These are phyloP conservation scores for Ogataea hybrid DNA, from an alignment of 1,139 yeast genomes.

Conservation along the genomic window DNA sequence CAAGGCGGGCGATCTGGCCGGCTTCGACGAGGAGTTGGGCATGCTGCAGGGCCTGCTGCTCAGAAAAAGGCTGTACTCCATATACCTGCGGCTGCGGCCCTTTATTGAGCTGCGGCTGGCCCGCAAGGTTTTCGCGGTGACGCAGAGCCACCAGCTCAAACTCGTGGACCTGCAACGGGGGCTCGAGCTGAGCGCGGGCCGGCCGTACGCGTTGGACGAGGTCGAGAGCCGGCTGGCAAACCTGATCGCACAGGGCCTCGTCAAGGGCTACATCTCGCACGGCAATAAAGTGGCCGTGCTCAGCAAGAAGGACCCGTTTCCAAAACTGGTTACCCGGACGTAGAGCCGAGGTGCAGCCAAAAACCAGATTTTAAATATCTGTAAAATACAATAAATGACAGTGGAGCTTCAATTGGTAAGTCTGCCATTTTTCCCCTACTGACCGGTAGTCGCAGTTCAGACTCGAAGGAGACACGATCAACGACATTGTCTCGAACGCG, in stretches of 20 bases:
- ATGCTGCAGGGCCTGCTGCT: conserved; percentile 52
- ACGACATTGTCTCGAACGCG: conserved; percentile 67
- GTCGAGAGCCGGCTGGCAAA: conserved; percentile 74
- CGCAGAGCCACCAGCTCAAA: conserved; percentile 21
- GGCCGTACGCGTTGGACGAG: conserved; percentile 41
- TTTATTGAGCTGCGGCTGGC: conserved; percentile 54
- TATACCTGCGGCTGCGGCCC: conserved; percentile 53
- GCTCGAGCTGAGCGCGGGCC: conserved; percentile 16
- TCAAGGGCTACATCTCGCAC: conserved; percentile 86
- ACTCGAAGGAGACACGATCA: conserved; percentile 60
- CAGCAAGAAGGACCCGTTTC: conserved; percentile 76
- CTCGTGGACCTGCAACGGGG: conserved; percentile 12
- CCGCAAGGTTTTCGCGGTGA: conserved; percentile 42
- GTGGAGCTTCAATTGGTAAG: conserved; percentile 24
- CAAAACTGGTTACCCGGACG: conserved; percentile 31
- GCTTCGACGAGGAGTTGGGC: conserved; percentile 46
- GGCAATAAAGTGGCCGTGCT: conserved; percentile 71
- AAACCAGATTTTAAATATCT: conserved; percentile 2
- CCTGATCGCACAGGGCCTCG: conserved; percentile 56
- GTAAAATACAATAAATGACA: conserved; percentile 16
- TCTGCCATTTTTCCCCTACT: not conserved
- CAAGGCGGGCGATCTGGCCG: conserved; percentile 50
- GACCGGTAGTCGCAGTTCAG: conserved; percentile 18
- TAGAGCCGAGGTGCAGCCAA: conserved; percentile 5
- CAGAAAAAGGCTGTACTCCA: conserved; percentile 59